Evolutionary conservation across 345 rosid genomes (phyloP).

Genomic region (Salix purpurea): DNA sequence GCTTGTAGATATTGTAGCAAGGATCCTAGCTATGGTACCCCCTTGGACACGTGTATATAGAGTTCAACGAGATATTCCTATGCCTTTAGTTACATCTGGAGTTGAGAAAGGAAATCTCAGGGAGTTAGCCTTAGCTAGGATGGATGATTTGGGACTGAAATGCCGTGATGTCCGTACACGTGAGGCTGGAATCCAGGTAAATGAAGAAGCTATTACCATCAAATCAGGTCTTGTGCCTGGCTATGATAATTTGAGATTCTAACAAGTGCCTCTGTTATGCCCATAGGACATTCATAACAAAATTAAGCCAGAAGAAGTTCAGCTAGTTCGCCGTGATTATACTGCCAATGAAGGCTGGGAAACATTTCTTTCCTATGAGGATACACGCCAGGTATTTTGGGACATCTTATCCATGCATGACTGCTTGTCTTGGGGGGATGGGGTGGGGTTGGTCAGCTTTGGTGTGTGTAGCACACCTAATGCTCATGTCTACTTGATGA

Average conservation of each 20-base stretch:
- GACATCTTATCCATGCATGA: background rate
- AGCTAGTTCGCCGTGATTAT: slow-evolving; percentile 98
- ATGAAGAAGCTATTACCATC: background rate
- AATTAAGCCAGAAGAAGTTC: slow-evolving; percentile 93
- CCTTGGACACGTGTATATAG: slow-evolving; percentile 99
- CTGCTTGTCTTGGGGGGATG: background rate
- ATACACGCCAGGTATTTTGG: slow-evolving; percentile 73
- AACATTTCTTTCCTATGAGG: slow-evolving; percentile 94
- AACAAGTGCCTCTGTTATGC: slow-evolving; percentile 9
- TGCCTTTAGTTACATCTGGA: slow-evolving; percentile 98
- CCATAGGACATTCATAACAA: slow-evolving; percentile 90
- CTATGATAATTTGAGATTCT: slow-evolving; percentile 7
- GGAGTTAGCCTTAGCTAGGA: slow-evolving; percentile 89
- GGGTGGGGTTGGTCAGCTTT: background rate
- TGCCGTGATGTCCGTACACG: slow-evolving; percentile 98
- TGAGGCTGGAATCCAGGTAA: slow-evolving; percentile 98
- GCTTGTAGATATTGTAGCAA: slow-evolving; percentile 92
- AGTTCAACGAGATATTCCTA: slow-evolving; percentile 97
- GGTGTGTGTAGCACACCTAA: background rate
- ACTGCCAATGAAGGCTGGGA: slow-evolving; percentile 99
- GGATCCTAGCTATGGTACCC: slow-evolving; percentile 98
- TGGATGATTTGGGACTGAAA: slow-evolving; percentile 96
- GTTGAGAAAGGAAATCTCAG: slow-evolving; percentile 99
- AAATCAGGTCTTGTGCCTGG: background rate
- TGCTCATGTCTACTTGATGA: background rate